A percentile compares a stretch with the other conserved stretches of the same genome.
These are phyloP conservation scores for Clonostachys byssicola DNA, from an alignment of 2,329 filamentous ascomycete genomes.

Conservation along the genomic window DNA sequence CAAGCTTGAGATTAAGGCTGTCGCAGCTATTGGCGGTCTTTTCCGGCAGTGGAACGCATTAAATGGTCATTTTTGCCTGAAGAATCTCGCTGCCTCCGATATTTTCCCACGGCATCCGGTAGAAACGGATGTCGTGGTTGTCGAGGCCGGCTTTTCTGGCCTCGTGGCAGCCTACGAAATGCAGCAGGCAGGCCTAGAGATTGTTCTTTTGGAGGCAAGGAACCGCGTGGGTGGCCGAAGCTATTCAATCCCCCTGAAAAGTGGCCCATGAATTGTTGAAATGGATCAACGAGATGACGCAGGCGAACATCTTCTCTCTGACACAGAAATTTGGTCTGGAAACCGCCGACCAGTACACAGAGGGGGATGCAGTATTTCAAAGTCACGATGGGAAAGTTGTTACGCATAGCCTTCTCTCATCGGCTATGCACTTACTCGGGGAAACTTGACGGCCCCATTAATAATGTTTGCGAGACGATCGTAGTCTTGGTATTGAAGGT, in stretches of 20 bases:
- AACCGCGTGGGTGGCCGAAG: slow-evolving; percentile 70
- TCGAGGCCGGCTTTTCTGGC: slow-evolving; percentile 82
- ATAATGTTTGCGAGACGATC: too few species aligned
- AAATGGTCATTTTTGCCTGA: too few species aligned
- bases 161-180: slow-evolving; percentile 77
- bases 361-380: slow-evolving; percentile 4
- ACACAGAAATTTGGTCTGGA: slow-evolving; percentile 6
- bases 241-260: not conserved
- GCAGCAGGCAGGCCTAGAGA: slow-evolving; percentile 53
- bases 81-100: too few species aligned
- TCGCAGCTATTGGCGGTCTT: too few species aligned
- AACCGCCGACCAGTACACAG: slow-evolving; percentile 4
- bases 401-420: too few species aligned
- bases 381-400: not conserved
- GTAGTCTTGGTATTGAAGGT: too few species aligned
- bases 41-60: too few species aligned
- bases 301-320: slow-evolving; percentile 2
- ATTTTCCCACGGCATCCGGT: too few species aligned
- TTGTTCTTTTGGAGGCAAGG: slow-evolving; percentile 77
- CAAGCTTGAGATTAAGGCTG: too few species aligned
- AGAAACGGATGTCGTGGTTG: slow-evolving; percentile 48
- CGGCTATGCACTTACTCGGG: too few species aligned
- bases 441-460: too few species aligned
- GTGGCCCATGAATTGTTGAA: slow-evolving; percentile 2
- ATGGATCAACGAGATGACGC: slow-evolving; percentile 8